Percentiles rank a stretch among this genome's conserved stretches.
phyloP scores from a whole-genome alignment of 2,329 filamentous ascomycete genomes.

The Beauveria rudraprayagi region DNA sequence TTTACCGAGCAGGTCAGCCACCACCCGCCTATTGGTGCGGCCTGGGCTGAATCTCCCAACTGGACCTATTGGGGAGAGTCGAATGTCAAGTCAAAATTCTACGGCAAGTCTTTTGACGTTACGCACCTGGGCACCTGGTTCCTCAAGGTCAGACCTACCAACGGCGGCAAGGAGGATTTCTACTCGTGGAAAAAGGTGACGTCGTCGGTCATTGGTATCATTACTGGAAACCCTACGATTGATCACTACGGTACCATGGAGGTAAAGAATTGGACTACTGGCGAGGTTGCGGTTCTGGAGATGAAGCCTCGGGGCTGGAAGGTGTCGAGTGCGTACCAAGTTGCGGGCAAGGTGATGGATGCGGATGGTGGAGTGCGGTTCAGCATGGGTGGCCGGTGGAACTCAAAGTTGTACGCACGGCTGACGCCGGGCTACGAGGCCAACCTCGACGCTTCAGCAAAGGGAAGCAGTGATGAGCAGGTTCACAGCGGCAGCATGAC shows the following conservation, averaged over 20 bases:
- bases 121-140: slow-evolving; percentile 98
- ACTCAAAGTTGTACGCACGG: slow-evolving; percentile 92
- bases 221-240: slow-evolving; percentile 91
- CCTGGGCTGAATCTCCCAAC: slow-evolving; percentile 81
- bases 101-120: slow-evolving; percentile 95
- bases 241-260: slow-evolving; percentile 98
- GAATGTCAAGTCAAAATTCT: slow-evolving; percentile 91
- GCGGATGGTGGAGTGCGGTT: slow-evolving; percentile 71
- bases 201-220: slow-evolving; percentile 95
- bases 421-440: slow-evolving; percentile 86
- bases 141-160: slow-evolving; percentile 67
- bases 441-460: slow-evolving; percentile 50
- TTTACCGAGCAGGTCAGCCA: slow-evolving; percentile 98
- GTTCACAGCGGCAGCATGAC: slow-evolving; percentile 44
- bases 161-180: slow-evolving; percentile 71
- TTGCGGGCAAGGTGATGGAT: slow-evolving; percentile 79
- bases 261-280: slow-evolving; percentile 94
- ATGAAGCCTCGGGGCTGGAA: slow-evolving; percentile 98
- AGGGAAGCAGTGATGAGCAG: slow-evolving; percentile 27
- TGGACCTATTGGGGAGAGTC: slow-evolving; percentile 99
- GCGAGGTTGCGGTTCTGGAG: slow-evolving; percentile 79
- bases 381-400: slow-evolving; percentile 92
- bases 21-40: slow-evolving; percentile 89
- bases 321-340: slow-evolving; percentile 81
- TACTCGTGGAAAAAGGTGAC: slow-evolving; percentile 99